Base-by-base conservation (phyloP, 1,284 basidiomycete species). In the Puccinia coronata region DNA sequence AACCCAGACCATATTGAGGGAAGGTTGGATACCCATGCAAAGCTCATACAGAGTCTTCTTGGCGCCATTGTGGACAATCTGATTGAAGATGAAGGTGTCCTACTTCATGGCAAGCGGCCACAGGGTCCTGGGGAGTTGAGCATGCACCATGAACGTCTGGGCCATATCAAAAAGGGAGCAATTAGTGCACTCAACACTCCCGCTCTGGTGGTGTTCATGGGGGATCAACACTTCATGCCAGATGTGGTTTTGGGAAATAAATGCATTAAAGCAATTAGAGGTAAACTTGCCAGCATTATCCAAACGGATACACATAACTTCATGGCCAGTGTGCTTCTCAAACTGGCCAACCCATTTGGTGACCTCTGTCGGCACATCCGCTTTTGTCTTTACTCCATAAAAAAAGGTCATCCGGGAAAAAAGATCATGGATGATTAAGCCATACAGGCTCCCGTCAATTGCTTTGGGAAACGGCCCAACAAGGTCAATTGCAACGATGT, bases 141-240 rank as follows among this genome's bases (percentile, higher is more conserved):
- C 53, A 73, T 53, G 43, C 6, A 73, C 31, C 3, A 73, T 20
- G 18, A 57, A 36, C 16, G 71, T 73, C 14, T 51, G 12, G 25
- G 49, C 71, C 47, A 73, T 73, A 4, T 73, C 71, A 2, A 51
- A 34, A 4, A 73, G 31, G 1, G 51, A 28, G 11, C 71, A 12
- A 28, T 73, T 73, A 8, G 47, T 53, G 20, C 71, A 4, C 39
- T 73, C 71, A 8, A 73, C 53, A 28, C 49, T 31, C 2, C 71
- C 51, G 36, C 61, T 75, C 31, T 75, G 72, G 25, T 75, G 51
- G n/a, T 75, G 53, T n/a, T 75, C n/a, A 28, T 75, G 61, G 5
- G 31, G 51, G 8, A 75, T 34, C 2, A 36, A 39, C 36, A 75
- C 11, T 61, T 75, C 31, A 36, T 59, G 55, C 2, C 23, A 14